Base-by-base conservation (phyloP, 129 eudicot genomes). In the Sambucus nigra region DNA sequence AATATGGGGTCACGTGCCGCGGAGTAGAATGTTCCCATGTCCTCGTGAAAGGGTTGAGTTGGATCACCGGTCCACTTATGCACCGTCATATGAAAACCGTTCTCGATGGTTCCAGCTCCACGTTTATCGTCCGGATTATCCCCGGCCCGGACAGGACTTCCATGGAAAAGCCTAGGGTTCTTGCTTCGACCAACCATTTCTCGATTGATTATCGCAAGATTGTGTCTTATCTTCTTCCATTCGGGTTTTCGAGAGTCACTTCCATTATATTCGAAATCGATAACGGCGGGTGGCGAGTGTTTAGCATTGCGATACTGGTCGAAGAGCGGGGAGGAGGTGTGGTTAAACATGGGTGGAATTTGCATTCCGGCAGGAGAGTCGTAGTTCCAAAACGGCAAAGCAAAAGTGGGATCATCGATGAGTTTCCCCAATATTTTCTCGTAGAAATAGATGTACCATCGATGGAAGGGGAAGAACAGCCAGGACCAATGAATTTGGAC, bases 401-500 rank as follows among this genome's bases (percentile, higher is more conserved):
- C 70, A 31, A 73, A 73, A 15, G 65, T 61, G 0, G 61, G 63
- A 35, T 73, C 79, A 1, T 21, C 5, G 5, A 73, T 67, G 53
- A 76, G 23, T 21, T 48, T 76, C 0, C 82, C 77, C 39, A 66
- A 24, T 0, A 70, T 76, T n/a, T 46, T 51, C 64, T 70, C 82
- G 21, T 53, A 61, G 31, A 72, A 77, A 59, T 77, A 72, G 1
- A 77, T 63, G 22, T 77, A 77, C 70, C 67, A 72, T 18, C 83
- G 69, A 45, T 77, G 81, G 48, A 72, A 77, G 0, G 83, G 79
- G 8, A 72, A 72, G 55, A 77, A 76, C 25, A 76, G 66, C 82
- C 78, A 76, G 24, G 71, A 66, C 50, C 22, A 53, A 44, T 76
- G 82, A 46, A 72, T 49, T 53, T 72, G 75, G 0, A 77, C 44